Conservation (phyloP, 148 eudicot genomes). For the Fagopyrum esculentum region DNA sequence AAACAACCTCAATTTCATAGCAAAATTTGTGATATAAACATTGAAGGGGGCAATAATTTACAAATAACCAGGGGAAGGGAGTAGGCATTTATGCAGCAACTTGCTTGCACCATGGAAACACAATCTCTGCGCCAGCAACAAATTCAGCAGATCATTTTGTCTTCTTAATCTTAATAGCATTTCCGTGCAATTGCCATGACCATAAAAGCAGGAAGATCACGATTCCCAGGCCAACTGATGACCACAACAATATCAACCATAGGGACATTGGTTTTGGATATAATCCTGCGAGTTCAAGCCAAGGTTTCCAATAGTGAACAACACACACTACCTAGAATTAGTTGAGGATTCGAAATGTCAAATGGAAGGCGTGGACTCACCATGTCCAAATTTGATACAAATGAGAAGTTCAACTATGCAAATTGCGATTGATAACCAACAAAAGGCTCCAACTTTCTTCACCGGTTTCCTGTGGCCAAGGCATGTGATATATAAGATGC, state of each 20-base stretch:
- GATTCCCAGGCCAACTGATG: conserved; percentile 31
- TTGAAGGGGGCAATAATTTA: not conserved
- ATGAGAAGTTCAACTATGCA: conserved; percentile 93
- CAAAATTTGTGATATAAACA: not conserved
- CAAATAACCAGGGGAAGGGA: not conserved
- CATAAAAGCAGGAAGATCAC: conserved; percentile 47
- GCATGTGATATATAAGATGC: not conserved
- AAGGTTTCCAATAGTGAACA: not conserved
- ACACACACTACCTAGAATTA: not conserved
- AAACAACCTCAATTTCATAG: not conserved
- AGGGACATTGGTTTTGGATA: conserved; percentile 71
- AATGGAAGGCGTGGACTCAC: conserved; percentile 28
- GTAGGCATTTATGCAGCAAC: not conserved
- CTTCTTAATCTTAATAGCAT: conserved; percentile 46
- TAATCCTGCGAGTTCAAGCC: conserved; percentile 37
- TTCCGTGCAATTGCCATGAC: conserved; percentile 63
- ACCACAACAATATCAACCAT: conserved; percentile 76
- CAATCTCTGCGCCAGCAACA: not conserved
- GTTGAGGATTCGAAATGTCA: not conserved
- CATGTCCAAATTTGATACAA: conserved; percentile 90
- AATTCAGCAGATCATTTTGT: conserved; percentile 23
- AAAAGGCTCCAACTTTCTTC: conserved; percentile 86
- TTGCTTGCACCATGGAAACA: not conserved
- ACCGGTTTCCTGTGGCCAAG: conserved; percentile 45
- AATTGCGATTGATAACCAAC: conserved; percentile 91